Percentiles rank a stretch among this genome's conserved stretches.
These are phyloP conservation scores for Trichosporon ovoides DNA, from an alignment of 1,284 basidiomycete species.

Conservation along the genomic window DNA sequence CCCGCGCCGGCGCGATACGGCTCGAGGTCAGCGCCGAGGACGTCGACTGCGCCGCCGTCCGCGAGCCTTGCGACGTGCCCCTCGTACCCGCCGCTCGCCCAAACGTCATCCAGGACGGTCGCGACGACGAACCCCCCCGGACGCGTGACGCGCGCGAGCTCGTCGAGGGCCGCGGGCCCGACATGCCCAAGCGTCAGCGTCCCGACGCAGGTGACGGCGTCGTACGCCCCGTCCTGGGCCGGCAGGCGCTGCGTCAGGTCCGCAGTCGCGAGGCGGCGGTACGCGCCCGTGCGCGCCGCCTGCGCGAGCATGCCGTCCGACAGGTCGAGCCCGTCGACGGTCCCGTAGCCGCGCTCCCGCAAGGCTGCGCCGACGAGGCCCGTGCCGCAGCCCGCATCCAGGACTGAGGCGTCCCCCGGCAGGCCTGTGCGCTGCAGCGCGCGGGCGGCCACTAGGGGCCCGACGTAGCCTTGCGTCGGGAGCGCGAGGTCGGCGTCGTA, in stretches of 20 bases:
- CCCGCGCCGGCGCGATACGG: conserved; percentile 9
- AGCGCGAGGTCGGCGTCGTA: conserved; percentile 13
- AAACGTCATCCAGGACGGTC: conserved; percentile 13
- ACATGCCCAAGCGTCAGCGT: conserved; percentile 17
- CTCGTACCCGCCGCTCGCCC: conserved; percentile 6
- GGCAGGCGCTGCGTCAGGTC: conserved; percentile 10
- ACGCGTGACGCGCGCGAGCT: conserved; percentile 12
- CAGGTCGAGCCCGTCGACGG: conserved; percentile 15
- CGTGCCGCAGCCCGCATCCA: conserved; percentile 17
- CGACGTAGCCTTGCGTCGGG: conserved; percentile 7
- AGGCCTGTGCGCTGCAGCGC: background rate
- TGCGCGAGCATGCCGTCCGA: conserved; percentile 9
- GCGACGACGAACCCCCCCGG: conserved; percentile 8
- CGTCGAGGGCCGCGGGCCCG: conserved; percentile 9
- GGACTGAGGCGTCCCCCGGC: background rate
- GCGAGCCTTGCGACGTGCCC: background rate
- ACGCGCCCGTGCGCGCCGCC: conserved; percentile 11
- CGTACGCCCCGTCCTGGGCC: conserved; percentile 1
- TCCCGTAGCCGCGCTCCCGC: background rate
- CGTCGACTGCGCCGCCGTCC: background rate
- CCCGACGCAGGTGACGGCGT: conserved; percentile 12
- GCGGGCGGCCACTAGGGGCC: background rate
- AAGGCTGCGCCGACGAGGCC: conserved; percentile 13
- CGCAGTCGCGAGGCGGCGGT: conserved; percentile 3
- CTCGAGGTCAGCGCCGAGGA: conserved; percentile 3